Percentiles rank a stretch among this genome's conserved stretches.
phyloP scores from a whole-genome alignment of 495 filamentous ascomycete species.

The Neurospora sp. region DNA sequence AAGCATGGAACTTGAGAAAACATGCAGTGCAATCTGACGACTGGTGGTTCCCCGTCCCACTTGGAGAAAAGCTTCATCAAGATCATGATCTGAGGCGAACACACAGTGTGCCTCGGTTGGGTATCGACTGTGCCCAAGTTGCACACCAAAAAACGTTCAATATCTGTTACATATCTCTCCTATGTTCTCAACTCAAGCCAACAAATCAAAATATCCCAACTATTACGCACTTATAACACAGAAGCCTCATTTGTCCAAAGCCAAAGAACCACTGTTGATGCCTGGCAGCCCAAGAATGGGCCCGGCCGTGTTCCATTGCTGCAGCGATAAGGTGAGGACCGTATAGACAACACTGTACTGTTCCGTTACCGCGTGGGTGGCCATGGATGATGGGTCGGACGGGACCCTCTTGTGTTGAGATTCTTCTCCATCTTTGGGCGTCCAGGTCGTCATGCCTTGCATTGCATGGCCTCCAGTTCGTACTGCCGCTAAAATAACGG shows the following conservation, averaged over 20 bases:
- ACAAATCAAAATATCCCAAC: not conserved
- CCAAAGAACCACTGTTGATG: not conserved
- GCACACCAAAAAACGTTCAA: not conserved
- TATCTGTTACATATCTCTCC: not conserved
- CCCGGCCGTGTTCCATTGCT: not conserved
- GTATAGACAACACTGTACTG: not conserved
- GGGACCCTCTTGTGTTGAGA: not conserved
- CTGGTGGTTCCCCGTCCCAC: not conserved
- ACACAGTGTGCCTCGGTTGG: not conserved
- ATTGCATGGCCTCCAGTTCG: not conserved
- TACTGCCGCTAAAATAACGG: not conserved
- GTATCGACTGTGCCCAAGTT: not conserved
- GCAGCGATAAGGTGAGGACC: not conserved
- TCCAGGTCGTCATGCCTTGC: not conserved
- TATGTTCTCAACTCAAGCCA: not conserved
- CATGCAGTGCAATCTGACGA: not conserved
- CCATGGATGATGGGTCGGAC: not conserved
- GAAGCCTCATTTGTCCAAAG: not conserved
- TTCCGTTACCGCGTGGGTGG: not conserved
- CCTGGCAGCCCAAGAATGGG: not conserved
- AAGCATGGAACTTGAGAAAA: not conserved
- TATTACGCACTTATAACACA: not conserved
- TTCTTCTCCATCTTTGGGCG: not conserved
- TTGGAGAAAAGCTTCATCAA: not conserved
- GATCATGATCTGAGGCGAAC: not conserved